Base-by-base conservation (phyloP, 2,329 filamentous ascomycete genomes). In the Calonectria pseudoreteaudii region DNA sequence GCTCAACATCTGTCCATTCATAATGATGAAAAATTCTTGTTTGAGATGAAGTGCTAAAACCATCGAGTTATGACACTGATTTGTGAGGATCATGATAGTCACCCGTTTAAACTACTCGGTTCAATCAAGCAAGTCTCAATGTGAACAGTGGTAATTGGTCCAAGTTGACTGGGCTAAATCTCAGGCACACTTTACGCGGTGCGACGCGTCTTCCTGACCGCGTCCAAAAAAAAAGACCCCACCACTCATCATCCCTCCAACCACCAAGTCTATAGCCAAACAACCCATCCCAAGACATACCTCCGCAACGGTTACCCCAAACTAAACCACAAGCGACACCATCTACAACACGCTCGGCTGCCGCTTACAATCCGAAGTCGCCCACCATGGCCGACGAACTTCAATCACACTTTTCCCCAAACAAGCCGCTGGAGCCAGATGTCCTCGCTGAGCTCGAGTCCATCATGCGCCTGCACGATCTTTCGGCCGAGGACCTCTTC, bases 401-500 rank as follows among this genome's bases (percentile, higher is more conserved):
- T 67, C 79, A 82, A 76, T 75, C 76, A 31, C 81, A 78, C 74
- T 86, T 86, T 80, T 83, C 85, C 16, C 83, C 84, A 50, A 81
- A 83, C 76, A 80, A 82, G 70, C 77, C 90, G 47, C 88, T 98
- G 8, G 91, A 95, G 75, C 87, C 92, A 76, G 96, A 98, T 84
- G 91, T 98, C 71, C 87, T 95, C 76, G 87, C 90, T 68, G 96
- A 98, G 86, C 88, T 99, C 78, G 90, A 94, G 82, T 97, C 95
- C 72, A 97, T 98, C 83, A 90, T 97, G 86, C 92, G 93, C 69
- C 89, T 98, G 74, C 95, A 98, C 85, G 92, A 92, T 62, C 90
- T 98, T 74, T 91, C 92, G 20, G 89, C 93, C 41, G 93, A 98
- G 83, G 97, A 98, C 83, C 89, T 98, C 31, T 98, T 95, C 85